phyloP scores from a whole-genome alignment of 1,139 yeast species.

The Taiozyma onychis region DNA sequence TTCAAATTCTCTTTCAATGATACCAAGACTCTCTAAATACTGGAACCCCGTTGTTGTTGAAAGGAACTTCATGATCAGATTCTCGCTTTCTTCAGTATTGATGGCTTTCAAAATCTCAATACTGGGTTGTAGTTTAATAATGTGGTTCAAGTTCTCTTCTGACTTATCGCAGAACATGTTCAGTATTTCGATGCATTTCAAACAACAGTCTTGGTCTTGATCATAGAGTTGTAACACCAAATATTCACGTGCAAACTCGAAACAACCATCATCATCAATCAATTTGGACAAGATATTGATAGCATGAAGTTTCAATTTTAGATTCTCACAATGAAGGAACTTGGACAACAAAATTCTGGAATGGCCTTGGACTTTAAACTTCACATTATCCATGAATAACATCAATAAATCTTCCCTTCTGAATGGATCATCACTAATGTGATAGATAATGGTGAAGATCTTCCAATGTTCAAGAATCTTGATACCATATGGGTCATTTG shows the following conservation, averaged over 20 bases:
- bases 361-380: slow-evolving; percentile 60
- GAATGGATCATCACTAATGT: slow-evolving; percentile 53
- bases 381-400: slow-evolving; percentile 53
- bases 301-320: slow-evolving; percentile 48
- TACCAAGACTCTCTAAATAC: slow-evolving; percentile 43
- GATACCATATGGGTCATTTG: slow-evolving; percentile 56
- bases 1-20: slow-evolving; percentile 52
- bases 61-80: slow-evolving; percentile 46
- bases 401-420: slow-evolving; percentile 56
- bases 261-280: slow-evolving; percentile 25
- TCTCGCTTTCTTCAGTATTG: slow-evolving; percentile 36
- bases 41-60: slow-evolving; percentile 53
- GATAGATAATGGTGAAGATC: slow-evolving; percentile 72
- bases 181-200: slow-evolving; percentile 48
- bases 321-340: slow-evolving; percentile 53
- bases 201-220: slow-evolving; percentile 49
- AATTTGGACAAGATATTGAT: slow-evolving; percentile 48
- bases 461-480: slow-evolving; percentile 75
- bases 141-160: slow-evolving; percentile 33
- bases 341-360: slow-evolving; percentile 62
- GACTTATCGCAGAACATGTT: slow-evolving; percentile 41
- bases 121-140: slow-evolving; percentile 39
- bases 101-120: slow-evolving; percentile 30
- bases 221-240: slow-evolving; percentile 72
- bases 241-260: slow-evolving; percentile 35